phyloP scores from a whole-genome alignment of 2,329 filamentous ascomycete species.

The Teratosphaeria gauchensis region DNA sequence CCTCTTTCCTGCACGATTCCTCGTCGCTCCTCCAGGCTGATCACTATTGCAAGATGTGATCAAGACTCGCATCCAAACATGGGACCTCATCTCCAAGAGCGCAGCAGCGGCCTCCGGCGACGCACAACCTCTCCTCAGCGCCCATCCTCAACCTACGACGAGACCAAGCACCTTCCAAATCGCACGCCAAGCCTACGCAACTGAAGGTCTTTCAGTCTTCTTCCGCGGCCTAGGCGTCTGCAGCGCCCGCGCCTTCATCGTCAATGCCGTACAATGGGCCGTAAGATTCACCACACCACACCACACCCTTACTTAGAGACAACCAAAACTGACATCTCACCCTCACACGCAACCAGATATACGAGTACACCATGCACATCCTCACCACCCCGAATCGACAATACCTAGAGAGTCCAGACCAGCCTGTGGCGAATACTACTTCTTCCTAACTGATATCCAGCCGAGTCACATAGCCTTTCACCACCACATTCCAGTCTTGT shows the following conservation, averaged over 20 bases:
- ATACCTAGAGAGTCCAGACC: neutral
- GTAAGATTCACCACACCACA: constrained; percentile 29
- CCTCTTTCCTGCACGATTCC: neutral
- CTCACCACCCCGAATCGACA: neutral
- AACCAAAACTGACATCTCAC: neutral
- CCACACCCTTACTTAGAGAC: neutral
- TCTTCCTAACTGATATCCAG: neutral
- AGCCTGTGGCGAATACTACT: neutral
- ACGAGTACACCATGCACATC: neutral
- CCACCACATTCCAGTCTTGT: neutral
- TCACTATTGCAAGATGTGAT: constrained; percentile 54
- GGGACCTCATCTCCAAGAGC: constrained; percentile 31
- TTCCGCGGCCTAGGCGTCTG: constrained; percentile 76
- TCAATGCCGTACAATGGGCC: constrained; percentile 89
- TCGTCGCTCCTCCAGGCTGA: neutral
- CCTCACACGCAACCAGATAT: neutral
- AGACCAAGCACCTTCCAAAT: constrained; percentile 51
- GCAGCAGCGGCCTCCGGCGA: neutral
- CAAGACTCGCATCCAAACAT: constrained; percentile 84
- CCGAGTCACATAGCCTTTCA: neutral
- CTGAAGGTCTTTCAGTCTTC: constrained; percentile 65
- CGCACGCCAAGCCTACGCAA: constrained; percentile 56
- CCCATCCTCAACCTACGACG: neutral
- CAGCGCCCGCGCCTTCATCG: constrained; percentile 76
- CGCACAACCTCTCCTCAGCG: constrained; percentile 5